Base-by-base conservation (phyloP, 768 basidiomycete genomes). In the Panus rudis region DNA sequence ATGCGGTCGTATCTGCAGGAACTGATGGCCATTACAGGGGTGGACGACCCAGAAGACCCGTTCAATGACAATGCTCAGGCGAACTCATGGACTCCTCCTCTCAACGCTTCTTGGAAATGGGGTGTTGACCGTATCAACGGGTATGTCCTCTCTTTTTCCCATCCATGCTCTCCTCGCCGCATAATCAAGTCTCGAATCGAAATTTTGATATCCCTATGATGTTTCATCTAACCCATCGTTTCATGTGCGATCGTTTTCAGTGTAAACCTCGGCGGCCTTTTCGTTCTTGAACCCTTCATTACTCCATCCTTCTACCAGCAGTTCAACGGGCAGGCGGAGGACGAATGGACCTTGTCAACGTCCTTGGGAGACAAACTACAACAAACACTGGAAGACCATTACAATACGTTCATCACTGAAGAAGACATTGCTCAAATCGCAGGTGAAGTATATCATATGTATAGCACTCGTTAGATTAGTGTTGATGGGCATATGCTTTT, bases 251-350 rank as follows among this genome's bases (percentile, higher is more conserved):
- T 41, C 19, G 20, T 30, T 14, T n/a, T 14, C 37, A 70, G 79
- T 13, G 78, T 83, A 35, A 88, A 88, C 56, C 63, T 89, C 25
- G 84, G 81, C 26, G 87, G 87, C 1, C 76, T 81, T 62, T 78
- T 90, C 53, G 78, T 80, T 19, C 72, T 81, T 23, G 90, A 92
- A 60, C 88, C 85, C 3, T 87, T 85, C 64, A 85, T 88, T 60
- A 63, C 73, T 2, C 84, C 84, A 0, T 67, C 67, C 3, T 59
- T 83, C 26, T 84, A 67, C 63, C 74, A 84, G 45, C 77, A 44
- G 28, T 45, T 80, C 56, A 65, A 71, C 8, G 58, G 63, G 4
- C n/a, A n/a, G n/a, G 63, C 72, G 7, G 58, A 69, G 13, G 84
- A 88, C 50, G 84, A 88, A 58, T 85, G 71, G 72, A 79, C 78